phyloP scores from a whole-genome alignment of 805 yeast genomes.

The Candida sithepensis region DNA sequence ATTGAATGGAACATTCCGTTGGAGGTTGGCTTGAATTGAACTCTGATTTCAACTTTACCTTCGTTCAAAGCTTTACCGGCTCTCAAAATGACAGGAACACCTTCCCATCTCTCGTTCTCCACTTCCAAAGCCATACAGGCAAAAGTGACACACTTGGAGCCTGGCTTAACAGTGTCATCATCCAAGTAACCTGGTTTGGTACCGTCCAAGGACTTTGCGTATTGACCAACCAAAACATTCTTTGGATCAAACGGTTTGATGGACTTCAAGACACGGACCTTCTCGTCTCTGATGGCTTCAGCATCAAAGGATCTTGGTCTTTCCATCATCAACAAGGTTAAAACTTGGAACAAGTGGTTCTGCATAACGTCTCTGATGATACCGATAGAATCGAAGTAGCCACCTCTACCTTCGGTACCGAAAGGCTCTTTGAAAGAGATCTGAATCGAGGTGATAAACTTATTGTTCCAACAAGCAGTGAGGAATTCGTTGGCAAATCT shows the following conservation, averaged over 20 bases:
- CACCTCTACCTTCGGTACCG: conserved; percentile 99
- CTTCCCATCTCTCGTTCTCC: conserved; percentile 95
- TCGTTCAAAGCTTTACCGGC: conserved; percentile 98
- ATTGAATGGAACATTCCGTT: conserved; percentile 77
- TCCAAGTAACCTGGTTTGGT: conserved; percentile 86
- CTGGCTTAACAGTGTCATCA: conserved; percentile 81
- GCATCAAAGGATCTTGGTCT: conserved; percentile 89
- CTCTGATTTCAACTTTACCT: conserved; percentile 90
- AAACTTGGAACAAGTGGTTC: conserved; percentile 90
- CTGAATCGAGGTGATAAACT: conserved; percentile 76
- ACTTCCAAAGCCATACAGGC: conserved; percentile 81
- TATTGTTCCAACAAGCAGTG: conserved; percentile 84
- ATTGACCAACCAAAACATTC: conserved; percentile 84
- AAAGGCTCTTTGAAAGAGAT: conserved; percentile 96
- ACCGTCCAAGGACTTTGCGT: conserved; percentile 80
- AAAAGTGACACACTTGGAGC: conserved; percentile 85
- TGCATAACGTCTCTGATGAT: conserved; percentile 98
- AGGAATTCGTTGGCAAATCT: conserved; percentile 90
- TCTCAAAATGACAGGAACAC: conserved; percentile 92
- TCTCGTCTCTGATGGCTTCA: conserved; percentile 93
- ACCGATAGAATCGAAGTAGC: conserved; percentile 93
- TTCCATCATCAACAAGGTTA: conserved; percentile 92
- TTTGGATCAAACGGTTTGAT: conserved; percentile 62
- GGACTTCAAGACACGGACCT: conserved; percentile 86
- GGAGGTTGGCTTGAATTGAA: conserved; percentile 86